Evolutionary conservation across 169 alveolate species (phyloP).

Genomic region (Cryptosporidium ubiquitum): DNA sequence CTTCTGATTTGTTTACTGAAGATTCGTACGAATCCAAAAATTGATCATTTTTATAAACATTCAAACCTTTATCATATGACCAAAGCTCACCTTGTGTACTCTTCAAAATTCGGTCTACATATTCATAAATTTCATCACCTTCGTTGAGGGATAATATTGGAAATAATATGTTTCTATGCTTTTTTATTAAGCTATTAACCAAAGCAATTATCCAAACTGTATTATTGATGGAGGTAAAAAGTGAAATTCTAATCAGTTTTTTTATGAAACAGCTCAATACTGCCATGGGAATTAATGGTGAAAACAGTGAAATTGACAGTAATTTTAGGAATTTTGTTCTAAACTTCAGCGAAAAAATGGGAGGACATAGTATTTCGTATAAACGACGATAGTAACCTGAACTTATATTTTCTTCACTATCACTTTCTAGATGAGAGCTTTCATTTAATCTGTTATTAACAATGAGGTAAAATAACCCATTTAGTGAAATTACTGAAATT

Average conservation of each 20-base stretch:
- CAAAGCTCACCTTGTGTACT: slow-evolving; percentile 38
- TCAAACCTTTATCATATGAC: slow-evolving; percentile 34
- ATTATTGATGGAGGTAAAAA: slow-evolving; percentile 19
- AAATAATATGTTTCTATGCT: slow-evolving; percentile 21
- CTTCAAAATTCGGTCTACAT: not conserved
- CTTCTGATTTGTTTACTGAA: not conserved
- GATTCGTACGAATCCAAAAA: not conserved
- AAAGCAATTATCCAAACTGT: slow-evolving; percentile 31
- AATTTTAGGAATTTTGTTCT: slow-evolving; percentile 27
- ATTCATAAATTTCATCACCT: not conserved
- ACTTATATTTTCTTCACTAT: slow-evolving; percentile 30
- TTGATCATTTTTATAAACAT: not conserved
- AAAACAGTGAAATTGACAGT: slow-evolving; percentile 38
- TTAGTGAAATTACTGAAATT: slow-evolving; percentile 30
- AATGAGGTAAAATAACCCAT: slow-evolving; percentile 46
- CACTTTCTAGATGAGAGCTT: not conserved
- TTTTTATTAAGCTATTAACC: slow-evolving; percentile 43
- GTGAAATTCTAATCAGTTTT: slow-evolving; percentile 53
- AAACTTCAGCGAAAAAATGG: slow-evolving; percentile 16
- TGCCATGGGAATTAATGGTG: slow-evolving; percentile 57
- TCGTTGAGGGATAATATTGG: slow-evolving; percentile 52
- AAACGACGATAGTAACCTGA: slow-evolving; percentile 66
- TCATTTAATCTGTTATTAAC: slow-evolving; percentile 50
- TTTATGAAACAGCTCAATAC: slow-evolving; percentile 45
- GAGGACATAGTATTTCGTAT: slow-evolving; percentile 30